Evolutionary conservation across 805 yeast species (phyloP), one percentile per base, ranked within the genome.

Genomic region (Pichia eremophila): DNA sequence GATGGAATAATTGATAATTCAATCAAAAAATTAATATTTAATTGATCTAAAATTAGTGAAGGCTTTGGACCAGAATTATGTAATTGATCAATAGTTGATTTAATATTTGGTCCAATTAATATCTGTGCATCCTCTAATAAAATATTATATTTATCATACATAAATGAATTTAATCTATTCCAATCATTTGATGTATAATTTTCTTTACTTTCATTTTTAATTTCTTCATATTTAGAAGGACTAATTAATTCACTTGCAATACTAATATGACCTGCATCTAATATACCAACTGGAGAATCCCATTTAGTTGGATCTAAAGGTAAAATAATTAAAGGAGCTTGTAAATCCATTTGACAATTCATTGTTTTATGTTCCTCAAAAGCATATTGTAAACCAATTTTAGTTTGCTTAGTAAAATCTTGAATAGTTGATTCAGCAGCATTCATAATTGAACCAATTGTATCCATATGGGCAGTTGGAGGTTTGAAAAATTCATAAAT

Each of bases 341-440:
- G 96, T 40, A 95, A 70, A 65, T 95, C 98, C 51, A 93, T 74
- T 57, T 85, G 80, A 27, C 89, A 77, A 58, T 89, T 83, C 48
- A 89, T 66, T 0, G 98, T 91, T 61, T 89, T 90, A 66, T 93
- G 99, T 57, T 91, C 96, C 52, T 89, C 95, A 55, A 95, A 72
- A 0, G 96, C 93, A 54, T 93, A 89, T 65, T 91, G 95, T 19
- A 93, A 72, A 0, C 98, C 98, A 52, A 93, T 74, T 57, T 96
- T 72, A 0, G 98, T 93, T 61, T 89, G 96, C 27, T 81, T 72
- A 0, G 97, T 82, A 52, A 93, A 71, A 2, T 95, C 97, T 58
- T 89, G 96, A 49, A 93, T 84, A 0, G 96, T 90, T 0, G 90
- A 86, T 52, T 90, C 96, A 0, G 99, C 99, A 1, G 96, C 98